A percentile compares a stretch with the other conserved stretches of the same genome.
These are phyloP conservation scores for Neurospora terricola DNA, from an alignment of 495 filamentous ascomycete genomes.

Conservation along the genomic window DNA sequence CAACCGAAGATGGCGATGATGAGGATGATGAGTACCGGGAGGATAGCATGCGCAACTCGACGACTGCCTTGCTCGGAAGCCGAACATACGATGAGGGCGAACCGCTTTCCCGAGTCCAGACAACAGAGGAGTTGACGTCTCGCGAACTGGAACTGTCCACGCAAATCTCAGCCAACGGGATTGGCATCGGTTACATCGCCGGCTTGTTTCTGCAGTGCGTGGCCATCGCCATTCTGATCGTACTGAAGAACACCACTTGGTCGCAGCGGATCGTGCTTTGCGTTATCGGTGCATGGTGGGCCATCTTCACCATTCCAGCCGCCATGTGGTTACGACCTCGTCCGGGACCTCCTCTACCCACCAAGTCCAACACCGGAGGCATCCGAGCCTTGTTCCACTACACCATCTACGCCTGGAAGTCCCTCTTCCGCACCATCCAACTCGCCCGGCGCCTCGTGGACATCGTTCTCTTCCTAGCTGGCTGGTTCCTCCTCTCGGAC, in stretches of 20 bases:
- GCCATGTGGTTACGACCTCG: slow-evolving; percentile 83
- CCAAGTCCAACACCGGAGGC: slow-evolving; percentile 18
- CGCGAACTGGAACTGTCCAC: slow-evolving; percentile 67
- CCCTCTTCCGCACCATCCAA: slow-evolving; percentile 67
- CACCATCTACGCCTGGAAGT: slow-evolving; percentile 72
- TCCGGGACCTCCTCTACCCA: slow-evolving; percentile 69
- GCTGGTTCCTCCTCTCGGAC: slow-evolving; percentile 92
- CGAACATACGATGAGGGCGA: slow-evolving; percentile 17
- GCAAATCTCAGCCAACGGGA: slow-evolving; percentile 77
- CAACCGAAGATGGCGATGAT: slow-evolving; percentile 4
- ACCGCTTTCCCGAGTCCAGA: slow-evolving; percentile 23
- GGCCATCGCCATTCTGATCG: slow-evolving; percentile 60
- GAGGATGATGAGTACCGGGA: slow-evolving; percentile 10
- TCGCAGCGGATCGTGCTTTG: slow-evolving; percentile 77
- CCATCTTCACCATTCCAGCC: slow-evolving; percentile 80
- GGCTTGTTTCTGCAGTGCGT: slow-evolving; percentile 70
- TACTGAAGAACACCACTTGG: slow-evolving; percentile 63
- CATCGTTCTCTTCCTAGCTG: slow-evolving; percentile 74
- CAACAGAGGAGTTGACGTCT: slow-evolving; percentile 41
- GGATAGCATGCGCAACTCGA: slow-evolving; percentile 27
- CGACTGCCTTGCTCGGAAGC: slow-evolving; percentile 32
- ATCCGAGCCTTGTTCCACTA: slow-evolving; percentile 45
- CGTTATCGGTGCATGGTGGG: slow-evolving; percentile 89
- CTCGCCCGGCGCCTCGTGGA: slow-evolving; percentile 76
- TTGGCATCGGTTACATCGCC: slow-evolving; percentile 83